A percentile compares a stretch with the other conserved stretches of the same genome.
Evolutionary conservation across 2,329 filamentous ascomycete species (phyloP).

Genomic region (Rachicladosporium sp.): DNA sequence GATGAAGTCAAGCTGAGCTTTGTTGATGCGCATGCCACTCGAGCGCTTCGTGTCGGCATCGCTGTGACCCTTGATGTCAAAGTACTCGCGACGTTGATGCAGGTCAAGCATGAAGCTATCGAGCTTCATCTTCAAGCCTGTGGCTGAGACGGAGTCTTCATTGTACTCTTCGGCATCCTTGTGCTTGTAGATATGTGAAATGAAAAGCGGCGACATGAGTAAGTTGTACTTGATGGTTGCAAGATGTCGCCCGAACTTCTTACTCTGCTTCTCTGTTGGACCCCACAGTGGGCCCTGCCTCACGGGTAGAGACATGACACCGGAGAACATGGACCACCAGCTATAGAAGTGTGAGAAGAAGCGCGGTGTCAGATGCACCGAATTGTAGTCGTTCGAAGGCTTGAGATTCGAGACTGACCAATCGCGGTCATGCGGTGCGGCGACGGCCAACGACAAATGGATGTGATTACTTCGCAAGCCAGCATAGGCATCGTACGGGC

Average conservation of each 20-base stretch:
- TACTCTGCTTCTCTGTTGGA: slow-evolving; percentile 87
- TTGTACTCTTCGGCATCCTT: slow-evolving; percentile 83
- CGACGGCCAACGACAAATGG: slow-evolving; percentile 83
- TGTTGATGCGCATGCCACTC: slow-evolving; percentile 89
- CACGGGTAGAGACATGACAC: slow-evolving; percentile 85
- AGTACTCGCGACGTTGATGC: slow-evolving; percentile 86
- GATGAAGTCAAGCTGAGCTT: slow-evolving; percentile 83
- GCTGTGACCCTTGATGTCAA: slow-evolving; percentile 58
- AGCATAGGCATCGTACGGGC: slow-evolving; percentile 77
- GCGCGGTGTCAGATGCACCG: slow-evolving; percentile 81
- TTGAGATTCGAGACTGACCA: slow-evolving; percentile 67
- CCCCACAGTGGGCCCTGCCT: slow-evolving; percentile 88
- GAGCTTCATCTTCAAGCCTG: slow-evolving; percentile 88
- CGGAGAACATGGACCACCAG: slow-evolving; percentile 96
- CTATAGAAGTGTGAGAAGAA: slow-evolving; percentile 98
- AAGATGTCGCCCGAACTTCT: slow-evolving; percentile 93
- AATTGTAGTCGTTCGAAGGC: slow-evolving; percentile 85
- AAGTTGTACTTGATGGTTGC: slow-evolving; percentile 99
- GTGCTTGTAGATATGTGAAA: slow-evolving; percentile 97
- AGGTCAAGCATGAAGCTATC: slow-evolving; percentile 97
- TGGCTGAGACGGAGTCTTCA: slow-evolving; percentile 71
- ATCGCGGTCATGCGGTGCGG: slow-evolving; percentile 74
- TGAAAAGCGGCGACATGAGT: slow-evolving; percentile 78
- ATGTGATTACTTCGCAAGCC: slow-evolving; percentile 97
- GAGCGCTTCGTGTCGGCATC: slow-evolving; percentile 65